Conservation (phyloP, 164 flowering plant genomes). For the Tinospora cordifolia region DNA sequence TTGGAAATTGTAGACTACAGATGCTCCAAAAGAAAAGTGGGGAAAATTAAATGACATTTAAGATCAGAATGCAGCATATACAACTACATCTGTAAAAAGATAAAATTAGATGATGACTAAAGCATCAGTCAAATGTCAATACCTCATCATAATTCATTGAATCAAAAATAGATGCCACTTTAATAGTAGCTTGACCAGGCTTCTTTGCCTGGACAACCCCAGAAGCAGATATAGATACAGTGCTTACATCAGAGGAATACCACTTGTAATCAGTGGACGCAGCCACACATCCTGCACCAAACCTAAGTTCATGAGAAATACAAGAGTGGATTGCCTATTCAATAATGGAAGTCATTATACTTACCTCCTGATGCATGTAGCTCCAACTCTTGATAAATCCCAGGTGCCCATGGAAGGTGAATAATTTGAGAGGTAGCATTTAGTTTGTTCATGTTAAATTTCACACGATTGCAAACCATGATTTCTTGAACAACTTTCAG, state of each 20-base stretch:
- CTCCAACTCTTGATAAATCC: conserved; percentile 64
- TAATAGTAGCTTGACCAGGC: conserved; percentile 75
- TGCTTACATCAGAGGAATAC: conserved; percentile 69
- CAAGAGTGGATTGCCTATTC: not conserved
- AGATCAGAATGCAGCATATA: too few species aligned
- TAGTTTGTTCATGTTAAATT: conserved; percentile 28
- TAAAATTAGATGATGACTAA: conserved; percentile 2
- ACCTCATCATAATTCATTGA: conserved; percentile 84
- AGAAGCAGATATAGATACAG: conserved; percentile 55
- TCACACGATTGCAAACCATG: conserved; percentile 65
- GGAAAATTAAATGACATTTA: too few species aligned
- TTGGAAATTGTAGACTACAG: too few species aligned
- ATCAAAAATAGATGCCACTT: conserved; percentile 69
- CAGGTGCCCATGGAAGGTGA: conserved; percentile 85
- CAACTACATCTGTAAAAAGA: not conserved
- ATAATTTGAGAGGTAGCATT: conserved; percentile 26
- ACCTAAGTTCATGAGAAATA: not conserved
- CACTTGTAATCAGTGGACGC: conserved; percentile 63
- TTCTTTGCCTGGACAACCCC: conserved; percentile 72
- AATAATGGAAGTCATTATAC: conserved; percentile 9
- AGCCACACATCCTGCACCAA: conserved; percentile 64
- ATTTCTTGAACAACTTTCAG: conserved; percentile 73
- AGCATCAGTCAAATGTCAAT: conserved; percentile 10
- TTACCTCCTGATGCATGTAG: conserved; percentile 77
- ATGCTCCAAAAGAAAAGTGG: too few species aligned